A percentile compares a stretch with the other conserved stretches of the same genome.
Conservation (phyloP, 2,329 filamentous ascomycete species). For the Dothistroma septosporum region DNA sequence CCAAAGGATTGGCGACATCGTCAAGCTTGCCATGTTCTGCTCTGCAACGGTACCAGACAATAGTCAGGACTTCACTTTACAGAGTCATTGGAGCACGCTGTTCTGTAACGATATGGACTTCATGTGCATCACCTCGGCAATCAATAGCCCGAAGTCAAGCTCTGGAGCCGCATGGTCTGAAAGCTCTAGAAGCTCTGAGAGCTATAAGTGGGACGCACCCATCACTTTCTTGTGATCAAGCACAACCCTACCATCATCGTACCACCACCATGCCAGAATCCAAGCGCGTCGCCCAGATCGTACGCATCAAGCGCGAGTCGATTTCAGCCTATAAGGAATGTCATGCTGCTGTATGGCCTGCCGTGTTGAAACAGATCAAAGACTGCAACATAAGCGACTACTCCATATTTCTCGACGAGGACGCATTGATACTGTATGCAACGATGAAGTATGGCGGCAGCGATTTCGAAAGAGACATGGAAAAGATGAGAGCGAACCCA, state of each 20-base stretch:
- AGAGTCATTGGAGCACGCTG: too few relatives aligned
- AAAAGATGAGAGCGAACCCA: constrained; percentile 66
- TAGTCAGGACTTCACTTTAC: too few relatives aligned
- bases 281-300: constrained; percentile 65
- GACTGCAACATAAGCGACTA: constrained; percentile 73
- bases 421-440: constrained; percentile 63
- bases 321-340: constrained; percentile 68
- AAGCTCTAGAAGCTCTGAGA: neutral
- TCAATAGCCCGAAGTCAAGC: neutral
- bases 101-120: too few relatives aligned
- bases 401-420: constrained; percentile 66
- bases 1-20: too few relatives aligned
- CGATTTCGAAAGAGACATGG: constrained; percentile 71
- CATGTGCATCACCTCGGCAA: constrained; percentile 1
- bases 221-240: neutral
- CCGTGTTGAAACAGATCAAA: constrained; percentile 70
- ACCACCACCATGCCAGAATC: constrained; percentile 20
- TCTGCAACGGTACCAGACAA: too few relatives aligned
- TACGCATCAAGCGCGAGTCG: constrained; percentile 65
- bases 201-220: neutral
- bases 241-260: neutral
- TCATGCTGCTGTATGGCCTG: constrained; percentile 71
- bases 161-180: neutral
- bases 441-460: constrained; percentile 75
- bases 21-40: neutral